Evolutionary conservation across 306 rosid genomes (phyloP), one percentile per base, ranked within the genome.

Genomic region (Glycine soja): DNA sequence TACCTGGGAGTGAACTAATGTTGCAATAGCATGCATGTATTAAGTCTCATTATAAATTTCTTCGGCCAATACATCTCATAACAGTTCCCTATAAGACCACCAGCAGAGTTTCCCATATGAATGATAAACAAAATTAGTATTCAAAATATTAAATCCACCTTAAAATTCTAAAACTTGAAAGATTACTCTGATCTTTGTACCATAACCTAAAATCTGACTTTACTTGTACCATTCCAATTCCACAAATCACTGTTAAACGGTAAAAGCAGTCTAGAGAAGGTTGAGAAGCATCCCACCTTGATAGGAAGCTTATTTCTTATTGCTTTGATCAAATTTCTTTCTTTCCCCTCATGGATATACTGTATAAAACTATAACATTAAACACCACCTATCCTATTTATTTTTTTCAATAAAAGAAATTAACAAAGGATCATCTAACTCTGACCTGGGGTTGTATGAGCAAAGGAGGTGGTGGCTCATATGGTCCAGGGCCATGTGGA

Each of bases 381-480:
- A 64, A 46, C 56, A 45, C 32, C 64, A 8, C 75, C 45, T 24
- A 14, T 24, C 40, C 8, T 0, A 2, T 69, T 19, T 36, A 2
- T 38, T 2, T 1, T 6, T 38, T 56, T 48, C 38, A 34, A 10
- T 4, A 42, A 66, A 48, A 38, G 47, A 61, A 52, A 51, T 6
- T 7, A 45, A 53, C 43, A 64, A 62, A 45, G 75, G 70, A 76
- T 63, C 70, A 84, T 30, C 10, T 70, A 50, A 42, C 16, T 84
- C 85, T 78, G 65, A 91, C 95, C 95, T 88, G 75, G 45, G 16
- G 83, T 76, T 52, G 87, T 45, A 45, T 52, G 76, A 66, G 53
- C 68, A 36, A 67, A 76, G 87, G 85, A 58, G 75, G 1, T 42
- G 46, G 9, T 42, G 46, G 46, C 9, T 5, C 43, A 40, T 40